Conservation (phyloP, 1,284 basidiomycete species). For the Schizopora paradoxa region DNA sequence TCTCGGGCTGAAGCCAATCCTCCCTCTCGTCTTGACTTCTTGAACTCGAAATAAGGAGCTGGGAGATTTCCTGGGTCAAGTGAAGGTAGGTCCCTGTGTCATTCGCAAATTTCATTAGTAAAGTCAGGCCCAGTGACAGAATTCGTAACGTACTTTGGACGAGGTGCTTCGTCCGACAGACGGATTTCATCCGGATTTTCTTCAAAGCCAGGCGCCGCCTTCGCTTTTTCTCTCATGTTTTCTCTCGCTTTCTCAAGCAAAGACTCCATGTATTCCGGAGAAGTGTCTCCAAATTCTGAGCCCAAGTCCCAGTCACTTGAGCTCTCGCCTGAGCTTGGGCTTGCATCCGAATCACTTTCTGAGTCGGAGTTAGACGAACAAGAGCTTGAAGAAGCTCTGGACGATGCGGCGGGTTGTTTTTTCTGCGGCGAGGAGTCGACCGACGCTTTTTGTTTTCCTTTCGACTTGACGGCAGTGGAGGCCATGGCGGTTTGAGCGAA, state of each 20-base stretch:
- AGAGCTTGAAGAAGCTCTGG: neutral
- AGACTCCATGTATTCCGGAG: slow-evolving; percentile 57
- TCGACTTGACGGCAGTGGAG: neutral
- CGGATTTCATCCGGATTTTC: slow-evolving; percentile 32
- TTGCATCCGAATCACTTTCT: slow-evolving; percentile 31
- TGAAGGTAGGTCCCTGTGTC: slow-evolving; percentile 52
- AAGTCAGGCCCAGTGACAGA: slow-evolving; percentile 13
- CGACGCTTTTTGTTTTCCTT: neutral
- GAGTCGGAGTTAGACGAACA: slow-evolving; percentile 27
- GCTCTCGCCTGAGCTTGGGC: slow-evolving; percentile 8
- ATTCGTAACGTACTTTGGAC: slow-evolving; percentile 29
- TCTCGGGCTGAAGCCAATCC: slow-evolving; percentile 47
- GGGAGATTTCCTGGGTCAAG: slow-evolving; percentile 62
- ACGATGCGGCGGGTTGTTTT: neutral
- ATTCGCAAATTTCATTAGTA: slow-evolving; percentile 13
- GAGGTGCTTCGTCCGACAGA: slow-evolving; percentile 26
- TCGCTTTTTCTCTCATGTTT: slow-evolving; percentile 36
- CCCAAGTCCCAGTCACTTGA: slow-evolving; percentile 31
- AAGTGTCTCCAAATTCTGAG: slow-evolving; percentile 39
- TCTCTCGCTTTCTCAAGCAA: slow-evolving; percentile 56
- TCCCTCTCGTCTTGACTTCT: slow-evolving; percentile 1
- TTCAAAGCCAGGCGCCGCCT: slow-evolving; percentile 21
- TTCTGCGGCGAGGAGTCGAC: slow-evolving; percentile 2
- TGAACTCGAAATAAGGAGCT: slow-evolving; percentile 48
- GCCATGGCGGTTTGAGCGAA: too few relatives aligned